Evolutionary conservation across 2,329 filamentous ascomycete species (phyloP).

Genomic region (Xylaria sp.): DNA sequence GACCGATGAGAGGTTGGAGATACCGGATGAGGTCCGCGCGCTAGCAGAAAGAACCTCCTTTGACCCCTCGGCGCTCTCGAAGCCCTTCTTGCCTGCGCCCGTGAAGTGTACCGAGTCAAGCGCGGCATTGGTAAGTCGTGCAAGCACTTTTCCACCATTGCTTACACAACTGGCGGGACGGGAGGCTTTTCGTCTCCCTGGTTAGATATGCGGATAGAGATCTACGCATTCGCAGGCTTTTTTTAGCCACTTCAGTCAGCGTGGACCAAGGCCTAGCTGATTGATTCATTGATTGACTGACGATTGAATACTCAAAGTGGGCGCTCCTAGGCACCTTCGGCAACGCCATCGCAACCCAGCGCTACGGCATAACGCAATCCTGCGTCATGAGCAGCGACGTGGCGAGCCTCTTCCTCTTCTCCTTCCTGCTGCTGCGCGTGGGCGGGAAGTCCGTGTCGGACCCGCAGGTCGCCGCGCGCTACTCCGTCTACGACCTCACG

Average conservation of each 20-base stretch:
- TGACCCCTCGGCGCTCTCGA: conserved; percentile 38
- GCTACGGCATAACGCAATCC: conserved; percentile 41
- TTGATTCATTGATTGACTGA: too few species aligned
- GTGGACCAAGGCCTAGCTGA: too few species aligned
- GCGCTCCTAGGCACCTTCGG: conserved; percentile 48
- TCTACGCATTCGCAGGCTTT: not conserved
- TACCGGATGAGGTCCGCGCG: conserved; percentile 42
- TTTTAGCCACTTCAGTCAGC: too few species aligned
- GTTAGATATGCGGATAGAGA: not conserved
- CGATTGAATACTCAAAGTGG: too few species aligned
- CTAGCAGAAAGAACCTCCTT: conserved; percentile 45
- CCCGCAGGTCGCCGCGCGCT: conserved; percentile 41
- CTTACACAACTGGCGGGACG: too few species aligned
- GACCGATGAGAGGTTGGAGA: conserved; percentile 43
- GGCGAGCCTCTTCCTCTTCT: conserved; percentile 48
- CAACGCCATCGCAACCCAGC: conserved; percentile 43
- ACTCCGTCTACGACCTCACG: conserved; percentile 43
- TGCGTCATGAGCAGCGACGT: conserved; percentile 48
- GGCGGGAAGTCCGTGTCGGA: conserved; percentile 40
- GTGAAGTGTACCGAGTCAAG: conserved; percentile 49
- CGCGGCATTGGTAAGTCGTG: conserved; percentile 42
- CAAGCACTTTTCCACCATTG: too few species aligned
- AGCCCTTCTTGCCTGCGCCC: conserved; percentile 47
- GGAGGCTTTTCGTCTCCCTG: not conserved
- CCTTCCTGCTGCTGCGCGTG: conserved; percentile 45